Conservation (phyloP, 805 yeast genomes). For the Phaffomyces thermotolerans region DNA sequence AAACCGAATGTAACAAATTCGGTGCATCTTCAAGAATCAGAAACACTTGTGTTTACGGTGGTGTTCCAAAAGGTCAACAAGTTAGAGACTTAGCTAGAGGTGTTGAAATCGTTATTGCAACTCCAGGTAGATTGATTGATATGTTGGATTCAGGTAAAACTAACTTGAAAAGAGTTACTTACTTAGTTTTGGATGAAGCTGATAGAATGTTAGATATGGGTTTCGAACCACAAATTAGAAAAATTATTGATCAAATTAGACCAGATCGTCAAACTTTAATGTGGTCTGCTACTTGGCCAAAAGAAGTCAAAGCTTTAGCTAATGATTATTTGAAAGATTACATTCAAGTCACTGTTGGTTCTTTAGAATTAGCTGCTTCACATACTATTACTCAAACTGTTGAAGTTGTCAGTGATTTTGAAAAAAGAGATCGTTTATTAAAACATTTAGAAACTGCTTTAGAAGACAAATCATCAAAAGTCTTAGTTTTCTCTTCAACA, state of each 20-base stretch:
- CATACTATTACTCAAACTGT: constrained; percentile 92
- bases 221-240: constrained; percentile 98
- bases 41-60: constrained; percentile 98
- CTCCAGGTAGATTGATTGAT: constrained; percentile 98
- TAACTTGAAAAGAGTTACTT: constrained; percentile 91
- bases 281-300: constrained; percentile 99
- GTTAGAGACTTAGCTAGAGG: constrained; percentile 94
- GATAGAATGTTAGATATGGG: constrained; percentile 99
- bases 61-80: constrained; percentile 98
- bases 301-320: constrained; percentile 90
- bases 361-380: constrained; percentile 91
- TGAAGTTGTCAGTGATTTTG: constrained; percentile 86
- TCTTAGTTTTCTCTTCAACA: constrained; percentile 89
- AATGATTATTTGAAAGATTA: constrained; percentile 87
- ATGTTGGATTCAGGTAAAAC: constrained; percentile 95
- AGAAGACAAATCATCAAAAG: constrained; percentile 61
- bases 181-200: constrained; percentile 96
- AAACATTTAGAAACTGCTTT: constrained; percentile 82
- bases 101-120: constrained; percentile 92
- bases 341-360: constrained; percentile 95
- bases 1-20: constrained; percentile 90
- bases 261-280: constrained; percentile 98
- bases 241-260: constrained; percentile 95
- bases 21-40: constrained; percentile 88
- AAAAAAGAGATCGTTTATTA: constrained; percentile 85